phyloP scores from a whole-genome alignment of 371 early-diverging fungal genomes.

The Haplosporangium sp. region DNA sequence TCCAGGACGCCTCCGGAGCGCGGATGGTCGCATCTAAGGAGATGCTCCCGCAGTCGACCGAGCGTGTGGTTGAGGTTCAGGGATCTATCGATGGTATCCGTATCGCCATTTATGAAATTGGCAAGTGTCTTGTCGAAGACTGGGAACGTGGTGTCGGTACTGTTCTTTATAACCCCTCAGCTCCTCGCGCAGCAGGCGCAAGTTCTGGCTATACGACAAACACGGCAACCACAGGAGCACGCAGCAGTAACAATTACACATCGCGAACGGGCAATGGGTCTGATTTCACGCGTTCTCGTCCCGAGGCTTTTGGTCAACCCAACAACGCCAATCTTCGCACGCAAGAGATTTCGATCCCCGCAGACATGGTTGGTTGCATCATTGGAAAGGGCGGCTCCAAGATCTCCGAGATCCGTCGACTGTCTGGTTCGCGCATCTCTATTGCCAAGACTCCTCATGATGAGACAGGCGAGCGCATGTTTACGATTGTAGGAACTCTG shows the following conservation, averaged over 20 bases:
- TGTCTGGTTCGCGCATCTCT: slow-evolving; percentile 88
- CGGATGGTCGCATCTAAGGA: slow-evolving; percentile 88
- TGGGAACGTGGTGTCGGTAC: slow-evolving; percentile 74
- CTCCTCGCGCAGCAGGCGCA: neutral
- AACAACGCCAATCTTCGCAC: slow-evolving; percentile 45
- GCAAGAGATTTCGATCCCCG: slow-evolving; percentile 90
- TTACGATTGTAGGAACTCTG: slow-evolving; percentile 88
- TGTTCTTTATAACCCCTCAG: slow-evolving; percentile 11
- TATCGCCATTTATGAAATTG: slow-evolving; percentile 82
- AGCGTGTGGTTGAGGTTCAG: slow-evolving; percentile 85
- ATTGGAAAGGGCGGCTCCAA: slow-evolving; percentile 92
- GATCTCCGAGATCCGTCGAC: slow-evolving; percentile 90
- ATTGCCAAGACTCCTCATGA: slow-evolving; percentile 85
- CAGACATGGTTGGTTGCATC: slow-evolving; percentile 94
- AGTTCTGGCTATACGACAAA: neutral
- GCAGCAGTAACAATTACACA: slow-evolving; percentile 60
- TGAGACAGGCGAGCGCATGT: slow-evolving; percentile 83
- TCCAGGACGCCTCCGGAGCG: slow-evolving; percentile 84
- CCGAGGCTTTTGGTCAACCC: slow-evolving; percentile 27
- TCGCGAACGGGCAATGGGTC: slow-evolving; percentile 68
- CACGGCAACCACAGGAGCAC: slow-evolving; percentile 7
- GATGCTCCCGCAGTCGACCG: slow-evolving; percentile 88
- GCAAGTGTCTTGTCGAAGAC: slow-evolving; percentile 77
- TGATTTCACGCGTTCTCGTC: slow-evolving; percentile 55
- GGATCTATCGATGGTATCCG: slow-evolving; percentile 78